A percentile compares a stretch with the other conserved stretches of the same genome.
Conservation (phyloP, 331 rosid species). For the Rosa hybrid region DNA sequence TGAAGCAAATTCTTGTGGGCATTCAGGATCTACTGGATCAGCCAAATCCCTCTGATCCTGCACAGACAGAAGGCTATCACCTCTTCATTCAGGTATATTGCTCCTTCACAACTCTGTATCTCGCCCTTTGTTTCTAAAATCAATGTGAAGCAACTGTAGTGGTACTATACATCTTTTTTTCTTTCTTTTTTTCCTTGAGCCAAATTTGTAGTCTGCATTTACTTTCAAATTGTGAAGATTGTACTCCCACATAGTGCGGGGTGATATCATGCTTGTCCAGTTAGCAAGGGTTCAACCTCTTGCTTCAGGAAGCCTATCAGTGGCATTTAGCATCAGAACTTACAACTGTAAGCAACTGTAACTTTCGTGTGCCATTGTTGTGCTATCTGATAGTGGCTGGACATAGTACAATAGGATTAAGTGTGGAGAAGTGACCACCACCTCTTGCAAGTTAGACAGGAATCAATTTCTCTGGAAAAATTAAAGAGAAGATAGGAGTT, state of each 20-base stretch:
- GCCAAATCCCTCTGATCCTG: constrained; percentile 94
- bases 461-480: background rate
- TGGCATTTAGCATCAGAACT: constrained; percentile 7
- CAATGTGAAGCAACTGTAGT: background rate
- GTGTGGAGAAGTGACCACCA: background rate
- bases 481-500: background rate
- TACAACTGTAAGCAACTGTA: background rate
- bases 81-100: constrained; percentile 79
- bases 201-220: background rate
- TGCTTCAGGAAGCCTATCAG: background rate
- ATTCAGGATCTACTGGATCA: constrained; percentile 80
- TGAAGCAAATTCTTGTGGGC: constrained; percentile 86
- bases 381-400: constrained; percentile 13
- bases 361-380: background rate
- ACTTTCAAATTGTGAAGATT: background rate
- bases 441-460: background rate
- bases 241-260: background rate
- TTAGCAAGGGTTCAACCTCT: background rate
- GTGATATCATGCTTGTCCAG: background rate
- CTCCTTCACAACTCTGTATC: background rate
- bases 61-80: constrained; percentile 96
- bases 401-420: constrained; percentile 16
- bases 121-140: background rate
- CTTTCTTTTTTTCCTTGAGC: background rate
- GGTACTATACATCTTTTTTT: background rate